Evolutionary conservation across 306 rosid genomes (phyloP), one percentile per base, ranked within the genome.

Genomic region (Medicago lupulina): DNA sequence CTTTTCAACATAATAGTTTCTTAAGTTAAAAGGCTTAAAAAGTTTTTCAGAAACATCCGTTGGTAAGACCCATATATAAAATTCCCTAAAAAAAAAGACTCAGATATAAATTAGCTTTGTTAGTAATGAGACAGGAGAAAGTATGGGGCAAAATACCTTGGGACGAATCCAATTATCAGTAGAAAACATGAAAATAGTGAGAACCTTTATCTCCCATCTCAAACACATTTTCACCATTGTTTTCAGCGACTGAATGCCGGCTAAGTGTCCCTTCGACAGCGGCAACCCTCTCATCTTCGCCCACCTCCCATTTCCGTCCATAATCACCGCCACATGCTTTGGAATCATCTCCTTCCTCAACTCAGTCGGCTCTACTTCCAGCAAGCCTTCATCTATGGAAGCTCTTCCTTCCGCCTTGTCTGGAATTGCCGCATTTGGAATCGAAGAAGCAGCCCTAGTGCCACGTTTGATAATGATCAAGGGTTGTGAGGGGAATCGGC

Each of bases 251-350:
- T 59, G 59, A 3, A 73, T 80, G 2, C 98, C 97, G 15, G 95
- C 92, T 54, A 54, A 19, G 55, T 93, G 91, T 3, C 97, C 98
- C 2, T 68, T 78, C 10, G 83, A 74, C 18, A 82, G 40, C 54
- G 87, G 64, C 80, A 85, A 31, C 7, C 84, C 81, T 47, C 75
- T 78, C 87, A 49, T n/a, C 82, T 65, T 49, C 14, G 93, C 98
- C 96, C 98, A 93, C 86, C 97, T 74, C 58, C 83, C 86, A 41
- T 93, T 88, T 2, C 96, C 97, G 23, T 93, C 98, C 93, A 91
- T 86, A 5, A 93, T 93, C 50, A 93, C 83, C 25, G 96, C 98
- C 79, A 93, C 97, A 79, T 93, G 98, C 77, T 80, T 93, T 62
- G 87, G 59, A 83, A 85, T 84, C 77, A 83, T 43, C 70, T 93